Percentiles rank a stretch among this genome's conserved stretches.
Evolutionary conservation across 1,139 yeast genomes (phyloP).

Genomic region (Hyphopichia pseudoburtonii): DNA sequence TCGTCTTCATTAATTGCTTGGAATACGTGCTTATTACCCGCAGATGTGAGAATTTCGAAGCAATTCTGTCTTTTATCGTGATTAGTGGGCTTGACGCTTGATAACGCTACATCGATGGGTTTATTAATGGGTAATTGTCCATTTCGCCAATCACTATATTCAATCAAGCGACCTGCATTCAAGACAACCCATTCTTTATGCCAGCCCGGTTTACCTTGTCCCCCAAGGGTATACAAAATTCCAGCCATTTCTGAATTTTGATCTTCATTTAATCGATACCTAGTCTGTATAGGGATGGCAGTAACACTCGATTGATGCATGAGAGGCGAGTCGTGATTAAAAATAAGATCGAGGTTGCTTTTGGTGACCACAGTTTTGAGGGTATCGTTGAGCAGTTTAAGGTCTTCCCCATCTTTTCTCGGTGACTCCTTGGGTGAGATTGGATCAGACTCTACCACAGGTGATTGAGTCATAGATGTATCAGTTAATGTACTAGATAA

Average conservation of each 20-base stretch:
- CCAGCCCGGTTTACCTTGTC: constrained; percentile 80
- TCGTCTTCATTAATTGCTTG: constrained; percentile 77
- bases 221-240: constrained; percentile 65
- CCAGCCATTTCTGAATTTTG: constrained; percentile 47
- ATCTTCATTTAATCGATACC: constrained; percentile 12
- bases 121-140: constrained; percentile 62
- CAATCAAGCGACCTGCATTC: constrained; percentile 63
- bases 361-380: constrained; percentile 20
- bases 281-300: background rate
- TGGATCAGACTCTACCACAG: too few species aligned
- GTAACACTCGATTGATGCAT: background rate
- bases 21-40: constrained; percentile 67
- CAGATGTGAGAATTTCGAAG: constrained; percentile 74
- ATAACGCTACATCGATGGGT: constrained; percentile 73
- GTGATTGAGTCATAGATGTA: background rate
- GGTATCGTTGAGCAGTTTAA: too few species aligned
- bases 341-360: constrained; percentile 35
- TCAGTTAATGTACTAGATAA: too few species aligned
- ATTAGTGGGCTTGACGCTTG: constrained; percentile 58
- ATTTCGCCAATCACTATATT: constrained; percentile 81
- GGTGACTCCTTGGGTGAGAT: too few species aligned
- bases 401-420: too few species aligned
- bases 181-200: constrained; percentile 88
- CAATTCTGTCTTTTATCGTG: constrained; percentile 56
- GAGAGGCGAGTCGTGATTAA: constrained; percentile 8